phyloP scores from a whole-genome alignment of 306 rosid genomes.

The Pueraria montana region DNA sequence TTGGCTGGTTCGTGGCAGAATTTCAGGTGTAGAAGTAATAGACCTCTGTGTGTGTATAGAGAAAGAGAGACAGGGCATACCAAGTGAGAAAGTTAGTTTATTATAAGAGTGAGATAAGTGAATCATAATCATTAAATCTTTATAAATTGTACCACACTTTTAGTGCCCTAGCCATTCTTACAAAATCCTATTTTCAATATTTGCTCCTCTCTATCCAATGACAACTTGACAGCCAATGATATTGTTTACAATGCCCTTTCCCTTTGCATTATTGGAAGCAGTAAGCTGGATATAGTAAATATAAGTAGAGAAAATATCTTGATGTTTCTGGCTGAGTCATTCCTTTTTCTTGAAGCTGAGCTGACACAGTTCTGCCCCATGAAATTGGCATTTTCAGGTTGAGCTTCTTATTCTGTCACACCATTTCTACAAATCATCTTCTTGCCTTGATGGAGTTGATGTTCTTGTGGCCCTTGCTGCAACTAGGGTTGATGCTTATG shows the following conservation, averaged over 20 bases:
- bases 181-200: conserved; percentile 27
- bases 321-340: conserved; percentile 30
- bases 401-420: conserved; percentile 97
- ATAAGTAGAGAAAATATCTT: conserved; percentile 7
- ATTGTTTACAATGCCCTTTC: conserved; percentile 16
- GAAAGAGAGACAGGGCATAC: not conserved
- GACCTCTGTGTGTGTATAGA: not conserved
- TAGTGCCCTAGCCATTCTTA: conserved; percentile 13
- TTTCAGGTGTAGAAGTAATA: not conserved
- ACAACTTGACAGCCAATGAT: conserved; percentile 15
- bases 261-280: conserved; percentile 14
- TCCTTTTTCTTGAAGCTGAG: conserved; percentile 42
- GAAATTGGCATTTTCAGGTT: conserved; percentile 72
- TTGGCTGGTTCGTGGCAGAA: not conserved
- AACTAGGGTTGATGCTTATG: conserved; percentile 94
- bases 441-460: conserved; percentile 99
- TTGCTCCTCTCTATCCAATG: conserved; percentile 25
- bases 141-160: conserved; percentile 11
- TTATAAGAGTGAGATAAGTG: conserved; percentile 8
- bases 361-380: conserved; percentile 40
- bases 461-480: conserved; percentile 99
- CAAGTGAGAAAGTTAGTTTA: not conserved
- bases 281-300: conserved; percentile 1
- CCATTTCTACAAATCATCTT: conserved; percentile 96
- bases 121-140: conserved; percentile 2